Base-by-base conservation (phyloP, 208 protist species). In the Blastocrithidia nonstop region DNA sequence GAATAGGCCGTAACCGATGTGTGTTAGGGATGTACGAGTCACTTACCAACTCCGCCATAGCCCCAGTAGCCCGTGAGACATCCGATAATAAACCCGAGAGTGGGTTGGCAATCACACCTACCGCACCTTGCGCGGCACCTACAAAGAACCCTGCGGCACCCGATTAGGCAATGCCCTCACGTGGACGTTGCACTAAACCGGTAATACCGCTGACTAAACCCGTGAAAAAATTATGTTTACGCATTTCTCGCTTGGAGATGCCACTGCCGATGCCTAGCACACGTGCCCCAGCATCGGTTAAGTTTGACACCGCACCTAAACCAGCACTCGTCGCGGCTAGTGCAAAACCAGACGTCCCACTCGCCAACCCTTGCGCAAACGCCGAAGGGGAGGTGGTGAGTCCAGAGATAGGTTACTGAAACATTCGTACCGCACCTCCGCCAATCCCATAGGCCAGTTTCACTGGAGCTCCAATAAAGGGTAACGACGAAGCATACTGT, bases 401-500 rank as follows among this genome's bases (percentile, higher is more conserved):
- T 5, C 76, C 84, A 4, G 74, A 62, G 15, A 88, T 70, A 5
- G 78, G 84, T 17, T 93, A 76, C 33, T 57, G 59, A 50, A 89
- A 93, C 40, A 89, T 65, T n/a, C 73, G 74, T 46, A 85, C 70
- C 1, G 76, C 73, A 21, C 84, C 84, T 42, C 57, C 66, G 32
- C 79, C 71, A 46, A 93, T 61, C 43, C 74, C 69, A 15, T 70
- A 75, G 35, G 77, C 61, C 31, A 93, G 63, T 57, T 84, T 77
- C 20, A 93, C 60, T 1, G 84, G 79, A 0, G 72, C 79, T 3
- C 84, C 84, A 26, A 93, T 67, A 26, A 93, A 53, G 9, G 84
- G 84, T 25, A 93, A 54, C 35, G 84, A 93, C 9, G 72, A 71
- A 23, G 84, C 84, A 61, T 89, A 93, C 56, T 93, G 84, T 46